phyloP scores from a whole-genome alignment of 75 land plant species.

The Sequoiadendron giganteum region DNA sequence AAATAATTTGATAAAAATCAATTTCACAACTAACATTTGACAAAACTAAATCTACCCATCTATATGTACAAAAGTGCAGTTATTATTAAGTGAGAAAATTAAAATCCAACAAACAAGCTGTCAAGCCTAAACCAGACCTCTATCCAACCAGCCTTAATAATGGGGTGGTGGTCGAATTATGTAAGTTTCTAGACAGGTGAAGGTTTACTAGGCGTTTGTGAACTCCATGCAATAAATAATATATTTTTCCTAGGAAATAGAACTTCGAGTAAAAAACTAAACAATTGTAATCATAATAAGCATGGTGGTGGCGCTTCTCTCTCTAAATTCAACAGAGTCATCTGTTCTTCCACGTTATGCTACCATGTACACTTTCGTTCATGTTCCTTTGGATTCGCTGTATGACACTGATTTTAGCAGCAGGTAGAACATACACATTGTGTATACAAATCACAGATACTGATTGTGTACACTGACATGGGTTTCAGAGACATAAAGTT shows the following conservation, averaged over 20 bases:
- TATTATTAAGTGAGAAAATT: too few relatives aligned
- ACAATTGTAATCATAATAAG: not conserved
- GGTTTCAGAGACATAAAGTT: constrained; percentile 7
- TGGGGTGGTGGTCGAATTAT: too few relatives aligned
- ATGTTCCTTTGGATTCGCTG: not conserved
- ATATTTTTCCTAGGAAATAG: not conserved
- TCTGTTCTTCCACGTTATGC: not conserved
- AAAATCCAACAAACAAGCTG: too few relatives aligned
- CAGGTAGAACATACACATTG: not conserved
- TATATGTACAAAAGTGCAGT: too few relatives aligned
- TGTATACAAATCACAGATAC: not conserved
- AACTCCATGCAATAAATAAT: not conserved
- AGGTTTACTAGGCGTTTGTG: not conserved
- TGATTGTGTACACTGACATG: not conserved
- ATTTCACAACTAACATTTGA: too few relatives aligned
- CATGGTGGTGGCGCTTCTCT: not conserved
- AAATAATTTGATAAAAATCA: too few relatives aligned
- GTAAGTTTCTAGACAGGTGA: too few relatives aligned
- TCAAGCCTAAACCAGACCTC: too few relatives aligned
- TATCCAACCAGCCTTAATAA: too few relatives aligned
- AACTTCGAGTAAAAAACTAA: not conserved
- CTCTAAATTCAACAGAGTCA: not conserved
- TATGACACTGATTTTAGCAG: not conserved
- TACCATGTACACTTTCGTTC: not conserved
- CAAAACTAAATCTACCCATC: too few relatives aligned